Evolutionary conservation across 1,139 yeast species (phyloP).

Genomic region (Taiozyma sp.): DNA sequence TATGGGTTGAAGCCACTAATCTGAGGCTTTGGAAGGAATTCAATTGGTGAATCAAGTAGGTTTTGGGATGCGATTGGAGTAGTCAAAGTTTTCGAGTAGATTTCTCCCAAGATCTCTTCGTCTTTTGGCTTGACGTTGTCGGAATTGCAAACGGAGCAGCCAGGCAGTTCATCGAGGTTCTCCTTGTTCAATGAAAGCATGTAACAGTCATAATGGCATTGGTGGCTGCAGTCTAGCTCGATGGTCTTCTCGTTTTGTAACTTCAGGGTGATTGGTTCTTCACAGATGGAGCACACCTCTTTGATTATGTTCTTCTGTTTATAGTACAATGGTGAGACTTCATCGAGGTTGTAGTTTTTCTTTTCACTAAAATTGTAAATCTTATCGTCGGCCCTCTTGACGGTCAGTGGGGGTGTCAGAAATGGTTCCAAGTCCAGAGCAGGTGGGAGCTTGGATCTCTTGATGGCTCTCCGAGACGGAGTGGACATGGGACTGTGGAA

Average conservation of each 20-base stretch:
- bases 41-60: constrained; percentile 1
- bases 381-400: constrained; percentile 3
- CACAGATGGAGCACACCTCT: constrained; percentile 30
- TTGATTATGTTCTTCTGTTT: constrained; percentile 21
- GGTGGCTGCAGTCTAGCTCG: constrained; percentile 28
- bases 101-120: constrained; percentile 22
- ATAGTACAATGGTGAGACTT: not conserved
- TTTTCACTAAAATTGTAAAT: constrained; percentile 1
- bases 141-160: constrained; percentile 24
- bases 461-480: constrained; percentile 6
- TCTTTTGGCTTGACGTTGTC: constrained; percentile 19
- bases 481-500: not conserved
- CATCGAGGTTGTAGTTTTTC: not conserved
- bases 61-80: not conserved
- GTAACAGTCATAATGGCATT: constrained; percentile 25
- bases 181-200: constrained; percentile 11
- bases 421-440: constrained; percentile 19
- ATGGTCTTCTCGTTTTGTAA: constrained; percentile 30
- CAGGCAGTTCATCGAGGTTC: constrained; percentile 11
- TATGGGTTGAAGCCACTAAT: constrained; percentile 10
- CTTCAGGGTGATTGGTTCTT: constrained; percentile 27
- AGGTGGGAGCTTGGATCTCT: constrained; percentile 19
- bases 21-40: constrained; percentile 2
- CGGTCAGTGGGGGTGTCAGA: constrained; percentile 21
- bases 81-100: constrained; percentile 12